Percentiles rank a stretch among this genome's conserved stretches.
Evolutionary conservation across 306 rosid species (phyloP).

Genomic region (Ormosia emarginata): DNA sequence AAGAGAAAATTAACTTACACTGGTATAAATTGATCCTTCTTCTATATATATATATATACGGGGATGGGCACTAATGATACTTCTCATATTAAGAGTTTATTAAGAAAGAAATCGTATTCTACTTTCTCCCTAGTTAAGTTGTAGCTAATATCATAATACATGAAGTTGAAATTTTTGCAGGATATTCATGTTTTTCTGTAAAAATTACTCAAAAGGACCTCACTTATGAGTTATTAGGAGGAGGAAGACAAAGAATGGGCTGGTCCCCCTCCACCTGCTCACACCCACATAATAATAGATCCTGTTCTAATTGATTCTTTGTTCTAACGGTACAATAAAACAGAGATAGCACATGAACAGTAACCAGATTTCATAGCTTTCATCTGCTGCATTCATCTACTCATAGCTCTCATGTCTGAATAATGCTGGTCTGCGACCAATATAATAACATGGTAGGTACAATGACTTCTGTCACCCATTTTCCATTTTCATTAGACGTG

Average conservation of each 20-base stretch:
- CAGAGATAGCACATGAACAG: background rate
- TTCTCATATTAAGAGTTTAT: background rate
- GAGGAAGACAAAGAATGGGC: background rate
- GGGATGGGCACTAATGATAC: background rate
- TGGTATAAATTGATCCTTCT: no score
- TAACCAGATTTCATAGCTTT: constrained; percentile 1
- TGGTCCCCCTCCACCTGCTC: background rate
- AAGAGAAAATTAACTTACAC: no score
- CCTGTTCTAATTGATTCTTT: constrained; percentile 1
- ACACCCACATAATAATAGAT: background rate
- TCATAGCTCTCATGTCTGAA: background rate
- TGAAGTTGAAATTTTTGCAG: background rate
- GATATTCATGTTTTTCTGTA: background rate
- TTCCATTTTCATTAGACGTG: background rate
- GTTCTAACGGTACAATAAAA: constrained; percentile 3
- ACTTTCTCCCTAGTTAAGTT: background rate
- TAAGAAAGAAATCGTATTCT: background rate
- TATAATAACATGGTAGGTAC: background rate
- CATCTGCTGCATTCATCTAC: background rate
- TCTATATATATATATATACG: no score
- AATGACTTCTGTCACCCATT: background rate
- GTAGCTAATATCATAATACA: background rate
- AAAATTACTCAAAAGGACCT: background rate
- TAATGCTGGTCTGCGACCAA: background rate
- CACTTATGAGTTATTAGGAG: background rate